Evolutionary conservation across 1,284 basidiomycete species (phyloP).

Genomic region (Kwoniella shivajii): DNA sequence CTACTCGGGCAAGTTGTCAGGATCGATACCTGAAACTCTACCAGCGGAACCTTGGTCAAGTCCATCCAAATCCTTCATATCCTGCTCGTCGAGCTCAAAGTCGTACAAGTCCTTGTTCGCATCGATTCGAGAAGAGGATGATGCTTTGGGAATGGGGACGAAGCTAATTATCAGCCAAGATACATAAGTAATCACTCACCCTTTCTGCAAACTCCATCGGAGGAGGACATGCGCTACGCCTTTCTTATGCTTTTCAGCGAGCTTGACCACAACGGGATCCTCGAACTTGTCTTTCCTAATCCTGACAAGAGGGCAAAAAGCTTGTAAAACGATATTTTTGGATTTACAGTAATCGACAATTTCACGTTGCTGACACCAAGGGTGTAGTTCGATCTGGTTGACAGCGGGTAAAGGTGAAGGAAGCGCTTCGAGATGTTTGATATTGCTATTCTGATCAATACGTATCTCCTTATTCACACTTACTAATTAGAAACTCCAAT

Average conservation of each 20-base stretch:
- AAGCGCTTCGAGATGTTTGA: constrained; percentile 79
- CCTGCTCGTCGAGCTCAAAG: constrained; percentile 65
- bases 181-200: constrained; percentile 59
- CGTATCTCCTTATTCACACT: constrained; percentile 26
- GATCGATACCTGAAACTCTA: constrained; percentile 65
- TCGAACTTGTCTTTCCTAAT: constrained; percentile 59
- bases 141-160: constrained; percentile 74
- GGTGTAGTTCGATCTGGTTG: constrained; percentile 86
- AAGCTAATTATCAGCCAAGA: constrained; percentile 54
- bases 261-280: constrained; percentile 59
- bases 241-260: constrained; percentile 67
- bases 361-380: constrained; percentile 75
- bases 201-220: constrained; percentile 80
- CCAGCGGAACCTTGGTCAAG: constrained; percentile 60
- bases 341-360: constrained; percentile 74
- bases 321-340: constrained; percentile 71
- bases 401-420: constrained; percentile 67
- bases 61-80: constrained; percentile 61
- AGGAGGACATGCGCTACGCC: constrained; percentile 72
- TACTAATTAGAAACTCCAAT: constrained; percentile 79
- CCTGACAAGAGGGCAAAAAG: constrained; percentile 72
- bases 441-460: constrained; percentile 57
- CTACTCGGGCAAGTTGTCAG: constrained; percentile 42
- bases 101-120: constrained; percentile 70
- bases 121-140: constrained; percentile 64